These are phyloP conservation scores for Tremella fuciformis DNA, from an alignment of 768 basidiomycete genomes.

Conservation along the genomic window DNA sequence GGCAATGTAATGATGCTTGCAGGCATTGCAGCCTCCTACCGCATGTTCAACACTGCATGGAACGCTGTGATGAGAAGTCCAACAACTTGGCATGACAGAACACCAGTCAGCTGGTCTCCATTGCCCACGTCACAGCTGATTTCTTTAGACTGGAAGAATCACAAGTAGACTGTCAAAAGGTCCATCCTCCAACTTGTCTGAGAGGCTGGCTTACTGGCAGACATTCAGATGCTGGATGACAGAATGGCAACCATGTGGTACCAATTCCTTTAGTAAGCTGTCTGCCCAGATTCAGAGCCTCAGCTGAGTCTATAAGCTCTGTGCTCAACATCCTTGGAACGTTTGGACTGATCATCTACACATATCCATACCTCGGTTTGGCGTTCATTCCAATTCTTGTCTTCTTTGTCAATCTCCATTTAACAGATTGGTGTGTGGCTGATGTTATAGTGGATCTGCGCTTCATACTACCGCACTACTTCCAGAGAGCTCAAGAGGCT, in stretches of 20 bases:
- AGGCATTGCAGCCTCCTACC: slow-evolving; percentile 53
- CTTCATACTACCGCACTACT: slow-evolving; percentile 35
- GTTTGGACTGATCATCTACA: slow-evolving; percentile 42
- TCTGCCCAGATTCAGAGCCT: background rate
- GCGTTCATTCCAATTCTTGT: slow-evolving; percentile 37
- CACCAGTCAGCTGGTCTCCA: slow-evolving; percentile 37
- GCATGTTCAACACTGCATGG: slow-evolving; percentile 57
- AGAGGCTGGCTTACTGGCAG: slow-evolving; percentile 12
- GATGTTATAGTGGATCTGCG: slow-evolving; percentile 23
- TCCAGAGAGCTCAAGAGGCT: slow-evolving; percentile 39
- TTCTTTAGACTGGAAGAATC: slow-evolving; percentile 36
- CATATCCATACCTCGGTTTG: slow-evolving; percentile 39
- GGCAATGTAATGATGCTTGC: slow-evolving; percentile 27
- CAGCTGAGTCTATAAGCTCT: slow-evolving; percentile 22
- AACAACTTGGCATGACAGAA: slow-evolving; percentile 69
- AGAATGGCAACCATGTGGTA: slow-evolving; percentile 27
- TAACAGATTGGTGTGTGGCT: background rate
- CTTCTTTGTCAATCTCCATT: slow-evolving; percentile 21
- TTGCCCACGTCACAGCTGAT: background rate
- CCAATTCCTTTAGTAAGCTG: slow-evolving; percentile 22
- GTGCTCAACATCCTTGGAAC: slow-evolving; percentile 37
- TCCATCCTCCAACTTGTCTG: background rate
- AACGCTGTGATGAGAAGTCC: slow-evolving; percentile 54
- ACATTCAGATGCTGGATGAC: slow-evolving; percentile 52
- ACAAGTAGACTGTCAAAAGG: slow-evolving; percentile 46